phyloP scores from a whole-genome alignment of 495 filamentous ascomycete genomes.

The Thozetella sp. region DNA sequence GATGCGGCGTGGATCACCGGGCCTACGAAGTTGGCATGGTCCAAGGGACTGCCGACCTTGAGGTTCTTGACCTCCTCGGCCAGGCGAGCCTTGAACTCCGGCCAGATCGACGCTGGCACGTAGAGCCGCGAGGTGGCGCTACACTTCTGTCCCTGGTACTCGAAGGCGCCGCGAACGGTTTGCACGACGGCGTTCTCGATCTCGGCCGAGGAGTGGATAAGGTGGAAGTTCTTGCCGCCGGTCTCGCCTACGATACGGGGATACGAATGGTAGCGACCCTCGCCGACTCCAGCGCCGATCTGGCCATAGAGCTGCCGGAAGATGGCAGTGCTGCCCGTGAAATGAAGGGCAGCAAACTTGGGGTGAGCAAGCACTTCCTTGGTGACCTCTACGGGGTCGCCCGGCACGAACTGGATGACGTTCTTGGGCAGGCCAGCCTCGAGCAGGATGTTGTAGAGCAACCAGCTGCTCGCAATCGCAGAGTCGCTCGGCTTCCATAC shows the following conservation, averaged over 20 bases:
- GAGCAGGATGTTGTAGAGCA: constrained; percentile 83
- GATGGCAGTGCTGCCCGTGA: constrained; percentile 79
- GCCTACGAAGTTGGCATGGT: constrained; percentile 72
- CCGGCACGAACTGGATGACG: constrained; percentile 84
- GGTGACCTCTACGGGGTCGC: constrained; percentile 75
- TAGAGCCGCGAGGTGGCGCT: constrained; percentile 79
- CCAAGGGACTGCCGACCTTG: constrained; percentile 67
- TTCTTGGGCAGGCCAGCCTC: constrained; percentile 80
- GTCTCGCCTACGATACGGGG: constrained; percentile 86
- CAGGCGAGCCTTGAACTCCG: constrained; percentile 63
- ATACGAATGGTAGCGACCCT: constrained; percentile 71
- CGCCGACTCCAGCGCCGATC: constrained; percentile 69
- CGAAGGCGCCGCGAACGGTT: constrained; percentile 84
- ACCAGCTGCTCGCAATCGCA: constrained; percentile 71
- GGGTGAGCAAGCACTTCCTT: constrained; percentile 65
- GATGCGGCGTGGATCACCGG: constrained; percentile 75
- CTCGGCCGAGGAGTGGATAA: constrained; percentile 76
- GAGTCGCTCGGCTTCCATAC: constrained; percentile 87
- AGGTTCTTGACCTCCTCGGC: constrained; percentile 67
- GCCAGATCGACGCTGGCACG: constrained; percentile 70
- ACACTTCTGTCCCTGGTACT: constrained; percentile 92
- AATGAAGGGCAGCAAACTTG: constrained; percentile 78
- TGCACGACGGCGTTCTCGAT: constrained; percentile 75
- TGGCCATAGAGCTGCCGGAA: constrained; percentile 75
- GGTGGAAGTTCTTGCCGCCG: constrained; percentile 91